Evolutionary conservation across 805 yeast species (phyloP), one percentile per base, ranked within the genome.

Genomic region (Limtongia smithiae): DNA sequence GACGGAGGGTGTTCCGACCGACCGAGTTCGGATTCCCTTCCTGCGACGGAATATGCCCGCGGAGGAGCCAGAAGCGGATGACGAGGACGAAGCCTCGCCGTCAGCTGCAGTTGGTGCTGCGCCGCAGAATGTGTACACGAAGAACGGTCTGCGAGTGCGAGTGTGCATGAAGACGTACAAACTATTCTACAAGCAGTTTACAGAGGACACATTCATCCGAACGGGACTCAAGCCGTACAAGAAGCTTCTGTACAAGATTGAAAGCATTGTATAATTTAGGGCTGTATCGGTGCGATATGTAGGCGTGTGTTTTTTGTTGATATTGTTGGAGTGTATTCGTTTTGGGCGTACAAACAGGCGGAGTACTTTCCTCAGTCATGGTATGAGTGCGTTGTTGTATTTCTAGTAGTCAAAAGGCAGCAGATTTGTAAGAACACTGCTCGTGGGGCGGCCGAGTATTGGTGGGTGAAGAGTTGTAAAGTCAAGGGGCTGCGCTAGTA

Each of bases 1-100:
- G 33, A 93, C 99, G 2, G 99, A 93, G 67, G 97, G 97, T 27
- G 84, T 93, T 15, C 82, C 88, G 15, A 79, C 86, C 17, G 81
- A 84, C 37, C 81, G 80, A 58, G 77, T 93, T 47, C 77, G 78
- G 55, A 73, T 87, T 67, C 97, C 97, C 22, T 85, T 91, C 67
- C 71, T 86, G 57, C 83, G 80, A 59, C 65, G 75, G 22, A 59
- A 68, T 34, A 47, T 71, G 35, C 60, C 60, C 11, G 60, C 54
- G n/a, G 62, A 59, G 18, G 63, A 55, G 7, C 54, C 41, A 6
- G 60, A 55, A 4, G 60, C 44, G 14, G 52, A 41, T 33, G 55
- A 56, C 25, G 54, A 43, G 9, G 50, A 39, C 15, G 61, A 57
- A 21, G 48, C 47, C 4, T 46, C 31, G 21, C 31, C 30, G 5